Conservation (phyloP, 2,329 filamentous ascomycete genomes). For the Aureobasidium zeae region DNA sequence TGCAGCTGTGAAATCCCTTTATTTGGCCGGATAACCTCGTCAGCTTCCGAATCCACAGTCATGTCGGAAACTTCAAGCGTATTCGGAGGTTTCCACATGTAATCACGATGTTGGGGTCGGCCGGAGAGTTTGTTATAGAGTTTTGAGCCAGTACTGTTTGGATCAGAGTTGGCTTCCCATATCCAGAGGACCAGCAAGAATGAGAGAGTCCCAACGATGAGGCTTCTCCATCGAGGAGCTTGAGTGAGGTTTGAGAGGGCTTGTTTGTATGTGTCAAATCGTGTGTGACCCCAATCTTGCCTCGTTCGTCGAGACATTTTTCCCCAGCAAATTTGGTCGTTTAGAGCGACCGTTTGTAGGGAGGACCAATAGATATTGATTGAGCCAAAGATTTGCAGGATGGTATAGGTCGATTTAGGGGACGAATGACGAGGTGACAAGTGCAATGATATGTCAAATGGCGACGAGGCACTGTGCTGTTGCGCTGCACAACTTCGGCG, state of each 20-base stretch:
- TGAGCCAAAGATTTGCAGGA: too few species aligned
- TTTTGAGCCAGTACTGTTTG: conserved; percentile 1
- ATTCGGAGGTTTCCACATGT: conserved; percentile 8
- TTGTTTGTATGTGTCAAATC: conserved; percentile 3
- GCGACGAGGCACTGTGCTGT: too few species aligned
- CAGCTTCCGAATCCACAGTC: conserved; percentile 5
- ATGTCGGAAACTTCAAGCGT: conserved; percentile 2
- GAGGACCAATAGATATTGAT: too few species aligned
- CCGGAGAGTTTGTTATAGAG: conserved; percentile 13
- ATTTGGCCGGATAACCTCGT: conserved; percentile 1
- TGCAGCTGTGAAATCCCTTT: conserved; percentile 14
- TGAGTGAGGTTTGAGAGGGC: conserved; percentile 7
- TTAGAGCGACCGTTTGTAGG: neutral
- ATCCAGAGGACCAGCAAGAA: conserved; percentile 10
- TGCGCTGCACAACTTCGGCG: too few species aligned
- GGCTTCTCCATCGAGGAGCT: conserved; percentile 12
- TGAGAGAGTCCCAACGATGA: conserved; percentile 6
- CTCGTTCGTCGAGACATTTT: neutral
- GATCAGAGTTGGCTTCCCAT: conserved; percentile 12
- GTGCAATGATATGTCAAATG: too few species aligned
- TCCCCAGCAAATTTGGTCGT: neutral
- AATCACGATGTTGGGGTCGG: neutral
- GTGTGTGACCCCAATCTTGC: neutral
- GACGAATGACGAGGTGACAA: too few species aligned
- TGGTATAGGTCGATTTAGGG: too few species aligned